phyloP scores from a whole-genome alignment of 169 alveolate species.

The Cryptosporidium meleagridis region DNA sequence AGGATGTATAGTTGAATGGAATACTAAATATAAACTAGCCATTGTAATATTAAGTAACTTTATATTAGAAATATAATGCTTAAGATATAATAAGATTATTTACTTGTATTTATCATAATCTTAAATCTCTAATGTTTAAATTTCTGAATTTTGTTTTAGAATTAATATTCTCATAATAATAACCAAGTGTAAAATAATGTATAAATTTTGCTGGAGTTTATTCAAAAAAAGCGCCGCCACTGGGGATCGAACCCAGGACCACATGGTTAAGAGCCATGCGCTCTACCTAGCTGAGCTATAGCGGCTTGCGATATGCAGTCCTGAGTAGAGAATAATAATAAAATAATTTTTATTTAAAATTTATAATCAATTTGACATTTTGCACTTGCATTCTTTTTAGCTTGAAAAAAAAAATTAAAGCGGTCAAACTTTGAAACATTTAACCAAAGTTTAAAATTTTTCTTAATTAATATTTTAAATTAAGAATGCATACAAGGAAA shows the following conservation, averaged over 20 bases:
- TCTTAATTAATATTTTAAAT: too few relatives aligned
- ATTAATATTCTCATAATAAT: too few relatives aligned
- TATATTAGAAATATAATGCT: neutral
- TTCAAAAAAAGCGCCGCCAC: slow-evolving; percentile 82
- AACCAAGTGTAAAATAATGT: too few relatives aligned
- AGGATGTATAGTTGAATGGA: neutral
- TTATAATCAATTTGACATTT: neutral
- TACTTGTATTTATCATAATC: too few relatives aligned
- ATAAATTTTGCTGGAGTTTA: too few relatives aligned
- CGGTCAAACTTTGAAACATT: neutral
- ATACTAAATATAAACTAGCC: neutral
- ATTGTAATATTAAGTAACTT: neutral
- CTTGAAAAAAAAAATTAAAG: neutral
- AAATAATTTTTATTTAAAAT: neutral
- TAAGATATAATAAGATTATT: too few relatives aligned
- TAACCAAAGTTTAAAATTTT: neutral
- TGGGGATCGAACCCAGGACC: slow-evolving; percentile 91
- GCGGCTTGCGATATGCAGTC: slow-evolving; percentile 76
- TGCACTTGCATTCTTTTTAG: neutral
- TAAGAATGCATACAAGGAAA: neutral
- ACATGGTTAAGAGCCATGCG: slow-evolving; percentile 90
- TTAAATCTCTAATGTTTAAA: too few relatives aligned
- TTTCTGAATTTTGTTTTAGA: too few relatives aligned
- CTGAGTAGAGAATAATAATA: neutral
- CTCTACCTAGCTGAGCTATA: slow-evolving; percentile 91